phyloP scores from a whole-genome alignment of 2,329 filamentous ascomycete genomes.

The Ophidiomyces ophidiicola region DNA sequence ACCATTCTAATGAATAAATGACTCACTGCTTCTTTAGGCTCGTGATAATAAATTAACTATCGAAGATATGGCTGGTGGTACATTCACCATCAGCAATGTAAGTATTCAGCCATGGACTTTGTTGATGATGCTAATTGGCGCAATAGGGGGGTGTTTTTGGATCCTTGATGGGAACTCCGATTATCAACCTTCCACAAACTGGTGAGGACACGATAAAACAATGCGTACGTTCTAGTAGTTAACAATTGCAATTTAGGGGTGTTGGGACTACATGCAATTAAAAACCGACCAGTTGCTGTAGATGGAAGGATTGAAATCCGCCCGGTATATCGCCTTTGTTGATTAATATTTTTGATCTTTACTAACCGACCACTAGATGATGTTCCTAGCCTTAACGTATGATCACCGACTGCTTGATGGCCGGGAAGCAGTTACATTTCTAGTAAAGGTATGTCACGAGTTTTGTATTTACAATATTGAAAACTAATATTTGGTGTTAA shows the following conservation, averaged over 20 bases:
- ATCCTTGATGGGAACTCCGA: conserved; percentile 92
- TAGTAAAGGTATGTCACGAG: conserved; percentile 56
- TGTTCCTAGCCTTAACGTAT: conserved; percentile 96
- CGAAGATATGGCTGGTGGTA: conserved; percentile 97
- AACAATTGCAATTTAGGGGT: conserved; percentile 43
- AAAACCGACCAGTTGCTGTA: conserved; percentile 77
- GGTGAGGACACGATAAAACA: conserved; percentile 35
- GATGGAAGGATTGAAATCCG: conserved; percentile 92
- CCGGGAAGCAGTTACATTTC: conserved; percentile 87
- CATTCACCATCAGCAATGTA: conserved; percentile 92
- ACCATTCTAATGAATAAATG: background rate
- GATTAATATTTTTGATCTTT: background rate
- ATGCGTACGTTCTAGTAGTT: background rate
- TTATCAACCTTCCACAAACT: conserved; percentile 93
- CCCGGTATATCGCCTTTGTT: conserved; percentile 41
- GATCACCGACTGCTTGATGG: conserved; percentile 94
- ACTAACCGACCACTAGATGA: conserved; percentile 50
- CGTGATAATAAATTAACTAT: conserved; percentile 94
- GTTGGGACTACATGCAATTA: conserved; percentile 88
- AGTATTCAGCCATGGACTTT: conserved; percentile 18
- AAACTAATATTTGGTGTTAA: conserved; percentile 16
- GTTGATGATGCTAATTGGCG: conserved; percentile 14
- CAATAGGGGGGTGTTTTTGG: conserved; percentile 74
- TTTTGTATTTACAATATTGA: background rate
- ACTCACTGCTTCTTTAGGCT: conserved; percentile 44